Conservation (phyloP, 441 rosid species). For the Erodium chrysanthum region DNA sequence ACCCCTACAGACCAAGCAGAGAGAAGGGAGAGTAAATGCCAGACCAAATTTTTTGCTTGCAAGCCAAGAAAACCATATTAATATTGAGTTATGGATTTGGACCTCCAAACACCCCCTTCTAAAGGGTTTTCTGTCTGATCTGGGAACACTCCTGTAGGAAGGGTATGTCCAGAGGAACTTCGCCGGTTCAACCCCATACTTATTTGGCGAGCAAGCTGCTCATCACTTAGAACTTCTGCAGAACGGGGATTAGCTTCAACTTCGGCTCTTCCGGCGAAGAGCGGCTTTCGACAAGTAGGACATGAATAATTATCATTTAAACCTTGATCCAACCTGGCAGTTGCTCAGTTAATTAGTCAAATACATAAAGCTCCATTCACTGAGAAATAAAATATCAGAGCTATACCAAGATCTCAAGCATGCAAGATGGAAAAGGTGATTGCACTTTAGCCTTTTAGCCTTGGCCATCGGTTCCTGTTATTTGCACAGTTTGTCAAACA, state of each 20-base stretch:
- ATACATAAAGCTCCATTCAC: constrained; percentile 20
- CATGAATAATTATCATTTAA: constrained; percentile 82
- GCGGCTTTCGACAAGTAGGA: constrained; percentile 97
- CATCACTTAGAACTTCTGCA: constrained; percentile 51
- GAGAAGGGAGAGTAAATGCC: constrained; percentile 13
- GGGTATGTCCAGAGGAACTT: constrained; percentile 37
- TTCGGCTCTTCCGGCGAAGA: constrained; percentile 61
- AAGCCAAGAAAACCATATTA: constrained; percentile 2
- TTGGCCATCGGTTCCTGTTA: constrained; percentile 98
- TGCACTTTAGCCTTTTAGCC: constrained; percentile 88
- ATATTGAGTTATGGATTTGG: constrained; percentile 28
- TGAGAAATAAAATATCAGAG: constrained; percentile 17
- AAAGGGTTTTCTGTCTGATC: constrained; percentile 44
- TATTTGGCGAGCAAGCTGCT: constrained; percentile 71
- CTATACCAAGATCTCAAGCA: constrained; percentile 98
- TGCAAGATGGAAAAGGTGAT: constrained; percentile 90
- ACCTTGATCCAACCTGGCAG: constrained; percentile 97
- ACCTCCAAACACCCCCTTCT: constrained; percentile 86
- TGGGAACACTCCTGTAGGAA: constrained; percentile 60
- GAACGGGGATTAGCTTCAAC: constrained; percentile 39
- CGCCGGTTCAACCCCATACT: constrained; percentile 50
- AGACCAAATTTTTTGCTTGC: not conserved
- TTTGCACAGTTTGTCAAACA: constrained; percentile 22
- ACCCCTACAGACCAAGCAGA: constrained; percentile 37
- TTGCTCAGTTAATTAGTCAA: constrained; percentile 20